phyloP scores from a whole-genome alignment of 2,329 filamentous ascomycete genomes.

The Dothidotthia symphoricarpi region DNA sequence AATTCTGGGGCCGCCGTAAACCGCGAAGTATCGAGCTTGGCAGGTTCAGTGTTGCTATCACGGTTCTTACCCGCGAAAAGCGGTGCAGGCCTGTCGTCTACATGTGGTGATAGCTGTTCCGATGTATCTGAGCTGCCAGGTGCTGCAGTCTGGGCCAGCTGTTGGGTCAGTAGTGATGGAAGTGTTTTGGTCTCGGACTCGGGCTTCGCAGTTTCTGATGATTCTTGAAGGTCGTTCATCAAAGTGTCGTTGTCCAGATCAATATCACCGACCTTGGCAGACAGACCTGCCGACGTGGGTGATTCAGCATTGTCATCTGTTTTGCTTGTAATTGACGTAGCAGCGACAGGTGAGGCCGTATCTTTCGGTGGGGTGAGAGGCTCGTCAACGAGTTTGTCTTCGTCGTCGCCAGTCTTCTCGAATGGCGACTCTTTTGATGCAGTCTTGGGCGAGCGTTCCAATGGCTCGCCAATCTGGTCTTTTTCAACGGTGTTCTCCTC shows the following conservation, averaged over 20 bases:
- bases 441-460: constrained; percentile 49
- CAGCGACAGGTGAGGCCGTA: constrained; percentile 16
- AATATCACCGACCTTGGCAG: constrained; percentile 56
- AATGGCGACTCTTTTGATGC: constrained; percentile 22
- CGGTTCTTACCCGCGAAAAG: constrained; percentile 54
- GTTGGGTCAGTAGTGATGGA: constrained; percentile 45
- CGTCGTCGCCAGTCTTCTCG: constrained; percentile 36
- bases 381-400: constrained; percentile 76
- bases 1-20: constrained; percentile 30
- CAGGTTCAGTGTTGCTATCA: constrained; percentile 26
- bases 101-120: constrained; percentile 51
- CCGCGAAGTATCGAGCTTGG: constrained; percentile 29
- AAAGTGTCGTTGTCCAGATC: constrained; percentile 60
- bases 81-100: constrained; percentile 68
- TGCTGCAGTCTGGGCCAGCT: constrained; percentile 38
- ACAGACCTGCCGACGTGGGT: constrained; percentile 55
- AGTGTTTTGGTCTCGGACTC: constrained; percentile 33
- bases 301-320: constrained; percentile 38
- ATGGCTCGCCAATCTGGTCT: constrained; percentile 36
- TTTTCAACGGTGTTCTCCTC: constrained; percentile 52
- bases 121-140: constrained; percentile 25
- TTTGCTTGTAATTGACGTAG: constrained; percentile 21
- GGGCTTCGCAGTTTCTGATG: constrained; percentile 14
- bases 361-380: constrained; percentile 61
- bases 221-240: constrained; percentile 41